A percentile compares a stretch with the other conserved stretches of the same genome.
These are phyloP conservation scores for Thelephora terrestris DNA, from an alignment of 1,284 basidiomycete species.

Conservation along the genomic window DNA sequence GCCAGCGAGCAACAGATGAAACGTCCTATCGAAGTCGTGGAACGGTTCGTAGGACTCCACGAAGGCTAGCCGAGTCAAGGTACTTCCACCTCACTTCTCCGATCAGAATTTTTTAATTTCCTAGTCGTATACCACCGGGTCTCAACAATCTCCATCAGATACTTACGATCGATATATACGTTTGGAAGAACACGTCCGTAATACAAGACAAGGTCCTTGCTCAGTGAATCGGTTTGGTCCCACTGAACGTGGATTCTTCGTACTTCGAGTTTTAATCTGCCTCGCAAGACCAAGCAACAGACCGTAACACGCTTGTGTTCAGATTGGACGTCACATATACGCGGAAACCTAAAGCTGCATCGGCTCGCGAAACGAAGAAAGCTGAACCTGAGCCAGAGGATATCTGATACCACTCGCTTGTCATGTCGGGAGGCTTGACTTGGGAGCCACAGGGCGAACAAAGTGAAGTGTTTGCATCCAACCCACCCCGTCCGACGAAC, in stretches of 20 bases:
- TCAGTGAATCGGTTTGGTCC: slow-evolving; percentile 86
- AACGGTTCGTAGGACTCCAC: slow-evolving; percentile 9
- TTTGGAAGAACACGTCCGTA: slow-evolving; percentile 94
- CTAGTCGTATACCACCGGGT: slow-evolving; percentile 43
- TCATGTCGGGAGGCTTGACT: slow-evolving; percentile 70
- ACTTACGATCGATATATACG: too few relatives aligned
- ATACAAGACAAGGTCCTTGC: slow-evolving; percentile 92
- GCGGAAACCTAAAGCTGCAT: slow-evolving; percentile 34
- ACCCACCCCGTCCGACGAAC: slow-evolving; percentile 65
- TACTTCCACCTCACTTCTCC: slow-evolving; percentile 13
- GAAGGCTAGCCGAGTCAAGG: slow-evolving; percentile 84
- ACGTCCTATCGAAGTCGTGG: slow-evolving; percentile 19
- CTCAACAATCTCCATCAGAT: slow-evolving; percentile 88
- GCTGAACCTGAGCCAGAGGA: slow-evolving; percentile 53
- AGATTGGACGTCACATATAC: slow-evolving; percentile 67
- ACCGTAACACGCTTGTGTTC: slow-evolving; percentile 91
- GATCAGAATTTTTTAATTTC: neutral
- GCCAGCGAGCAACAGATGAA: slow-evolving; percentile 20
- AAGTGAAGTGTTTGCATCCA: slow-evolving; percentile 35
- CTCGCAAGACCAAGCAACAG: slow-evolving; percentile 56
- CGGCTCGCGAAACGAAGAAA: slow-evolving; percentile 28
- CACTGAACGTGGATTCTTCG: slow-evolving; percentile 80
- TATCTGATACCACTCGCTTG: slow-evolving; percentile 62
- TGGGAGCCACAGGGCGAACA: slow-evolving; percentile 92
- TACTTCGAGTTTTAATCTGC: slow-evolving; percentile 33